Conservation (phyloP, 169 alveolate species). For the Cyclospora cayetanensis region DNA sequence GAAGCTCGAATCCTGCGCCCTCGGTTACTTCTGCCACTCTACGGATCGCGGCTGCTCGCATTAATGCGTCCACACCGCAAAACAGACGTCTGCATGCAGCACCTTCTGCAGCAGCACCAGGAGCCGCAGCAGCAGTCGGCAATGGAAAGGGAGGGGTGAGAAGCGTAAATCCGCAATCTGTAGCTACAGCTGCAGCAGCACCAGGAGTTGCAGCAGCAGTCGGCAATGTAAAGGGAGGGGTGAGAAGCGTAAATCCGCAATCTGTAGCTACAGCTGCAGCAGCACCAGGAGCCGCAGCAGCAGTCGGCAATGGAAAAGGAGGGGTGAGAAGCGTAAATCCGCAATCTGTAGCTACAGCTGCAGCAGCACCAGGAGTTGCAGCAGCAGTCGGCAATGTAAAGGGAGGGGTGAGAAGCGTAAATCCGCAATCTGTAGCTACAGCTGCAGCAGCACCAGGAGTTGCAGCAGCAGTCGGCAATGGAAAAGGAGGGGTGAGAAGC, state of each 20-base stretch:
- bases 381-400: neutral
- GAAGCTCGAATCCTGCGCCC: neutral
- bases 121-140: neutral
- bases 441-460: neutral
- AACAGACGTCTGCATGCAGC: neutral
- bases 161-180: neutral
- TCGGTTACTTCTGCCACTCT: neutral
- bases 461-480: neutral
- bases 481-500: too few relatives aligned
- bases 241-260: too few relatives aligned
- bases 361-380: too few relatives aligned
- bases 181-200: slow-evolving; percentile 13
- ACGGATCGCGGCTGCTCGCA: neutral
- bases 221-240: too few relatives aligned
- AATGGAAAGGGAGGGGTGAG: neutral
- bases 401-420: neutral
- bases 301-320: neutral
- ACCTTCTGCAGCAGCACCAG: neutral
- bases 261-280: neutral
- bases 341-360: slow-evolving; percentile 15
- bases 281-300: neutral
- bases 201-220: neutral
- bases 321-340: neutral
- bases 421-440: neutral
- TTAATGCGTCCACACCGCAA: neutral